Evolutionary conservation across 2,329 filamentous ascomycete species (phyloP).

Genomic region (Orbilia brochopaga): DNA sequence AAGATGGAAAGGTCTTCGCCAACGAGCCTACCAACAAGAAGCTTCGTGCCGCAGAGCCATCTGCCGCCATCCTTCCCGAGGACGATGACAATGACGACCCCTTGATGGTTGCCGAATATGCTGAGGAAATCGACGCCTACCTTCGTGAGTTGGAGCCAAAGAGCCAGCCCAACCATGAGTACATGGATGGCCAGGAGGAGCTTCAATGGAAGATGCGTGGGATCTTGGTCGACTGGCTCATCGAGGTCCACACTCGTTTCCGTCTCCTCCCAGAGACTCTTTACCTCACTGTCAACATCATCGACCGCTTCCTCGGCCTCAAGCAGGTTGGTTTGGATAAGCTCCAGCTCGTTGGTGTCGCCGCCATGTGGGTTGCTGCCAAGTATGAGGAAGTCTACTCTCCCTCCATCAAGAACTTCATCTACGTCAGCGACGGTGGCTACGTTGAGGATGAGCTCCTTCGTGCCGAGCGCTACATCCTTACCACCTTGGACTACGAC

Average conservation of each 20-base stretch:
- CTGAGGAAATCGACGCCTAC: slow-evolving; percentile 96
- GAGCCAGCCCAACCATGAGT: slow-evolving; percentile 85
- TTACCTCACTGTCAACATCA: slow-evolving; percentile 96
- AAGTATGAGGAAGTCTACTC: slow-evolving; percentile 99
- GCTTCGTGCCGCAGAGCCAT: slow-evolving; percentile 30
- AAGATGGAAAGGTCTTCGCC: slow-evolving; percentile 43
- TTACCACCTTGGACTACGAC: slow-evolving; percentile 90
- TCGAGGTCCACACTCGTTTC: slow-evolving; percentile 97
- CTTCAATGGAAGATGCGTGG: slow-evolving; percentile 98
- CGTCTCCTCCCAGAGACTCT: slow-evolving; percentile 93
- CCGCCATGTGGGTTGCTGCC: slow-evolving; percentile 98
- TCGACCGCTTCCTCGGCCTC: slow-evolving; percentile 93
- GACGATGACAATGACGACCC: slow-evolving; percentile 89
- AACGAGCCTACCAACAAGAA: slow-evolving; percentile 47
- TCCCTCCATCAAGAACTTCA: slow-evolving; percentile 95
- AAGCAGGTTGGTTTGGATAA: slow-evolving; percentile 97
- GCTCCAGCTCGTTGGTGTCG: slow-evolving; percentile 93
- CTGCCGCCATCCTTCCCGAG: slow-evolving; percentile 69
- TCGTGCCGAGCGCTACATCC: slow-evolving; percentile 93
- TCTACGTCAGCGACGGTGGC: slow-evolving; percentile 93
- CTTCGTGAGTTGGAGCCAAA: slow-evolving; percentile 80
- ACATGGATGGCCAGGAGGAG: slow-evolving; percentile 93
- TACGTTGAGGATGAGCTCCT: slow-evolving; percentile 95
- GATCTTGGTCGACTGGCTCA: slow-evolving; percentile 96
- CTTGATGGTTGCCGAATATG: slow-evolving; percentile 97